Percentiles rank a stretch among this genome's conserved stretches.
phyloP scores from a whole-genome alignment of 352 stramenopile species.

The Phytophthora sp. region DNA sequence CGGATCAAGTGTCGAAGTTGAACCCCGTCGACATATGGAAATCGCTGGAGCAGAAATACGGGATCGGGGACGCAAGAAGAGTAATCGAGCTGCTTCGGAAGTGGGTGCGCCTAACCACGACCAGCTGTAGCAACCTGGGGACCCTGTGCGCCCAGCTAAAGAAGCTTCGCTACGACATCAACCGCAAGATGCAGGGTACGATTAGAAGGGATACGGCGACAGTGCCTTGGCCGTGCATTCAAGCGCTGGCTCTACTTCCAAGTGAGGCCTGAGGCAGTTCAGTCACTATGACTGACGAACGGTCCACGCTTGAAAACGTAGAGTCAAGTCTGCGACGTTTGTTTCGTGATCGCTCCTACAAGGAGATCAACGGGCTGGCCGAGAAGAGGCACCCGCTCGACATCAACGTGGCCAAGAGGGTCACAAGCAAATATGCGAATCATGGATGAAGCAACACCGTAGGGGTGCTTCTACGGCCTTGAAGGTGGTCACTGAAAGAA shows the following conservation, averaged over 20 bases:
- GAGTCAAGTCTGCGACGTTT: not conserved
- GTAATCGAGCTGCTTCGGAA: not conserved
- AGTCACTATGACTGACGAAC: not conserved
- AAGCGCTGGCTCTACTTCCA: not conserved
- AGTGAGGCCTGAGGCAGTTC: not conserved
- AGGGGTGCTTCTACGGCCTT: not conserved
- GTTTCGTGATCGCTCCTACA: not conserved
- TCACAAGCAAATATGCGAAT: not conserved
- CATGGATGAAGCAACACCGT: not conserved
- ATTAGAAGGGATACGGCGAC: conserved; percentile 8
- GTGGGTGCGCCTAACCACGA: not conserved
- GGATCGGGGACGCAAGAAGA: not conserved
- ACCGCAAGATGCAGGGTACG: not conserved
- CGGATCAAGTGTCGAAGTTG: not conserved
- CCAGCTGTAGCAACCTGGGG: conserved; percentile 6
- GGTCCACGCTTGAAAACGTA: not conserved
- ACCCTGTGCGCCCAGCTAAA: conserved; percentile 8
- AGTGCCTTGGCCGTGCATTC: not conserved
- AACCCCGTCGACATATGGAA: not conserved
- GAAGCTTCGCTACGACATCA: not conserved
- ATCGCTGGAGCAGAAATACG: not conserved
- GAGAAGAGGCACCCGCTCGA: not conserved
- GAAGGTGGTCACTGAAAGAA: not conserved
- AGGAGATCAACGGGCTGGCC: not conserved
- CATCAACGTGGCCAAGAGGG: not conserved